phyloP scores from a whole-genome alignment of 2,329 filamentous ascomycete genomes.

The Ilyonectria mors-panacis region DNA sequence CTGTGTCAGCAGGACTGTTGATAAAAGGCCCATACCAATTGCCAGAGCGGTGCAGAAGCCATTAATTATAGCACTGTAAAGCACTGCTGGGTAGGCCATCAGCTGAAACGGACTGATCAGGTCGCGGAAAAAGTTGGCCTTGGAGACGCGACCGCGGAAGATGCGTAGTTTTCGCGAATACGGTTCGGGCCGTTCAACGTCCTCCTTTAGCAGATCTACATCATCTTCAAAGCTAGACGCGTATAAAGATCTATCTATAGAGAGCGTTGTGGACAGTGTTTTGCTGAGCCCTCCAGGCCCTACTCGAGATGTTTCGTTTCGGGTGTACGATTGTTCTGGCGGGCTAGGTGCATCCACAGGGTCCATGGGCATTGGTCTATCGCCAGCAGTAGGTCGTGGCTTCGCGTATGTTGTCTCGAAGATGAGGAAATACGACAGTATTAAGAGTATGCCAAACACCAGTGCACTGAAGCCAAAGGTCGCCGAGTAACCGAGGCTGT shows the following conservation, averaged over 20 bases:
- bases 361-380: slow-evolving; percentile 6
- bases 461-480: slow-evolving; percentile 12
- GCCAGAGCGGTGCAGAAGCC: slow-evolving; percentile 10
- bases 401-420: slow-evolving; percentile 16
- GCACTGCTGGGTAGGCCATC: slow-evolving; percentile 8
- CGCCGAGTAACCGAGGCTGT: not conserved
- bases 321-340: slow-evolving; percentile 5
- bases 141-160: slow-evolving; percentile 9
- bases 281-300: slow-evolving; percentile 3
- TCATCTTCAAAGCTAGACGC: slow-evolving; percentile 2
- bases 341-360: not conserved
- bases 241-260: not conserved
- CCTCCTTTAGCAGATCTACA: slow-evolving; percentile 11
- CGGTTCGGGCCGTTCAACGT: slow-evolving; percentile 11
- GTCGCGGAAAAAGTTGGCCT: not conserved
- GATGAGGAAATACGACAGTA: slow-evolving; percentile 6
- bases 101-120: slow-evolving; percentile 4
- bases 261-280: slow-evolving; percentile 5
- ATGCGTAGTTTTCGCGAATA: slow-evolving; percentile 3
- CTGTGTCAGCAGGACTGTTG: not conserved
- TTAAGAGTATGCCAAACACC: slow-evolving; percentile 9
- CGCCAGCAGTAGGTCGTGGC: slow-evolving; percentile 1
- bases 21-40: slow-evolving; percentile 2
- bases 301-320: not conserved
- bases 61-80: slow-evolving; percentile 1